These are phyloP conservation scores for Fusarium circinatum DNA, from an alignment of 2,329 filamentous ascomycete species.

Conservation along the genomic window DNA sequence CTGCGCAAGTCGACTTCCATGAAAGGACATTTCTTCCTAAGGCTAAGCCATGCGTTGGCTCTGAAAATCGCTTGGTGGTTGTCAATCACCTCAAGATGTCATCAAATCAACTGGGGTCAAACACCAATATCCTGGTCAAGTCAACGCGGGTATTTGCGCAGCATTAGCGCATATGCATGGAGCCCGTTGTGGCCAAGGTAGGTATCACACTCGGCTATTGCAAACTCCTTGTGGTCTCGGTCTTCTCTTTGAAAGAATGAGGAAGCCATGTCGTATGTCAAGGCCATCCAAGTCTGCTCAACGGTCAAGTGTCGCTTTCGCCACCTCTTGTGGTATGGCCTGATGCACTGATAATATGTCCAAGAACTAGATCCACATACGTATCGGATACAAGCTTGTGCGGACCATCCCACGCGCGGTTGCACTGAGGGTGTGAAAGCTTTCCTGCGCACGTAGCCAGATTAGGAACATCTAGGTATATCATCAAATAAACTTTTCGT, in stretches of 20 bases:
- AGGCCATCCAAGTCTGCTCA: constrained; percentile 3
- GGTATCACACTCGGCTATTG: constrained; percentile 13
- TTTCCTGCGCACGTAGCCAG: neutral
- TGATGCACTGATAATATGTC: constrained; percentile 6
- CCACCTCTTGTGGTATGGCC: constrained; percentile 11
- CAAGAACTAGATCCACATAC: constrained; percentile 1
- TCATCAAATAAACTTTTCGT: neutral
- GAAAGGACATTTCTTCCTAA: constrained; percentile 1
- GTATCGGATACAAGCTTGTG: neutral
- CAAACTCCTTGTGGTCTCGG: neutral
- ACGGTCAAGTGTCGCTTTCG: constrained; percentile 20
- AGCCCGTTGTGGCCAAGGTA: constrained; percentile 16
- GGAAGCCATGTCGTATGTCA: constrained; percentile 1
- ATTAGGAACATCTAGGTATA: neutral
- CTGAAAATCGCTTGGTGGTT: constrained; percentile 10
- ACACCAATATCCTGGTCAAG: constrained; percentile 12
- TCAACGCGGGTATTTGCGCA: constrained; percentile 4
- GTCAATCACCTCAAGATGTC: constrained; percentile 29
- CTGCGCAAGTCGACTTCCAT: neutral
- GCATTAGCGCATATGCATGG: constrained; percentile 8
- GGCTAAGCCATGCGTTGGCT: neutral
- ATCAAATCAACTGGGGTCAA: constrained; percentile 6
- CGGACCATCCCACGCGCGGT: constrained; percentile 4
- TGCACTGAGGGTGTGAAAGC: constrained; percentile 2
- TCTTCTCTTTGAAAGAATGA: neutral